phyloP scores from a whole-genome alignment of 345 rosid genomes.

The Passiflora organensis region DNA sequence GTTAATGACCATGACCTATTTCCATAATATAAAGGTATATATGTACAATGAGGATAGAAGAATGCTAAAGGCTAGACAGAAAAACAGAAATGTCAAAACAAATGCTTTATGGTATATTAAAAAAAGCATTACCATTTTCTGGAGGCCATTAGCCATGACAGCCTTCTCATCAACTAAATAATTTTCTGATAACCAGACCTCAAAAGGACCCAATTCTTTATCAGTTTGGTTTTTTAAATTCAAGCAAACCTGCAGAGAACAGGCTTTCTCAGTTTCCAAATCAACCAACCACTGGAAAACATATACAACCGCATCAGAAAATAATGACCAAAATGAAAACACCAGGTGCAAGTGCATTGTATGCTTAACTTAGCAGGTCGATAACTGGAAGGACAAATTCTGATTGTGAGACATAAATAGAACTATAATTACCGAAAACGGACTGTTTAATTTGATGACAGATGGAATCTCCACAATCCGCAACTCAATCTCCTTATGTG shows the following conservation, averaged over 20 bases:
- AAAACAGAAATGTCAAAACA: too few relatives aligned
- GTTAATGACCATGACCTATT: not conserved
- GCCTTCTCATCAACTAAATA: slow-evolving; percentile 53
- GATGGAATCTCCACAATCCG: slow-evolving; percentile 57
- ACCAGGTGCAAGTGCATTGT: not conserved
- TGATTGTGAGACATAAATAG: not conserved
- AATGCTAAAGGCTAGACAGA: too few relatives aligned
- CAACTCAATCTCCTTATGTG: slow-evolving; percentile 69
- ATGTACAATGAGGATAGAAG: too few relatives aligned
- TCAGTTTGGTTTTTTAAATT: slow-evolving; percentile 75
- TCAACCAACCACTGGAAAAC: slow-evolving; percentile 8
- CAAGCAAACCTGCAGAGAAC: slow-evolving; percentile 51
- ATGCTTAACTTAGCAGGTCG: slow-evolving; percentile 1
- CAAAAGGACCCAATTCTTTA: slow-evolving; percentile 73
- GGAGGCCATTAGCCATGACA: slow-evolving; percentile 76
- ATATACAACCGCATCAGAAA: slow-evolving; percentile 1
- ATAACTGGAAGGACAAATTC: not conserved
- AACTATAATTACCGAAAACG: slow-evolving; percentile 54
- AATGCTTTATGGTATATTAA: too few relatives aligned
- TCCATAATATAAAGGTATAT: too few relatives aligned
- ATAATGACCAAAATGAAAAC: not conserved
- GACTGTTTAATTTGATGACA: slow-evolving; percentile 50
- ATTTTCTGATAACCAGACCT: slow-evolving; percentile 59
- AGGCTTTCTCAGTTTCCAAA: slow-evolving; percentile 20
- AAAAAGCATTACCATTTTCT: slow-evolving; percentile 54